These are phyloP conservation scores for Thielaviopsis musarum DNA, from an alignment of 2,329 filamentous ascomycete species.

Conservation along the genomic window DNA sequence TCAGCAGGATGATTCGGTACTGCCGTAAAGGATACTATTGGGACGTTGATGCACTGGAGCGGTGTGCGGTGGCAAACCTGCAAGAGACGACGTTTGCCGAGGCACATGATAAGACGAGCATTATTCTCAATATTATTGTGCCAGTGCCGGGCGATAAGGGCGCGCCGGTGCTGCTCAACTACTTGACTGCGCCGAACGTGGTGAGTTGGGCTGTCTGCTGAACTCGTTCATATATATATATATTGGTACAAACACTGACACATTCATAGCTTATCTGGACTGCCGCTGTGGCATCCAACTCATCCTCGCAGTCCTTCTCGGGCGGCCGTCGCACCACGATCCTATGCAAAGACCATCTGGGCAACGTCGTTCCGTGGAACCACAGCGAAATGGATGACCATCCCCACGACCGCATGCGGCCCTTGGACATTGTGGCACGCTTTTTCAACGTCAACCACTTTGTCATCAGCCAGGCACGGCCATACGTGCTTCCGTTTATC, in stretches of 20 bases:
- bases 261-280: constrained; percentile 54
- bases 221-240: background rate
- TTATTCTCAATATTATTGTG: constrained; percentile 82
- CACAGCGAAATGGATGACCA: constrained; percentile 11
- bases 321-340: constrained; percentile 46
- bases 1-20: constrained; percentile 52
- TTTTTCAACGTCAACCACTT: constrained; percentile 90
- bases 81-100: constrained; percentile 88
- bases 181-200: constrained; percentile 83
- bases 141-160: constrained; percentile 58
- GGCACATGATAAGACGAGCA: constrained; percentile 69
- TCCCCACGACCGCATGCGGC: constrained; percentile 11
- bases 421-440: constrained; percentile 19
- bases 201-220: constrained; percentile 23
- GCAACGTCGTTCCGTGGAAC: constrained; percentile 54
- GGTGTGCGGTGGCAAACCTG: constrained; percentile 70
- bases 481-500: constrained; percentile 75
- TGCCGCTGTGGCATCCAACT: constrained; percentile 61
- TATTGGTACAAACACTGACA: background rate
- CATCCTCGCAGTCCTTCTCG: constrained; percentile 46
- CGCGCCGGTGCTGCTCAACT: constrained; percentile 74
- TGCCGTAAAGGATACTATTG: constrained; percentile 65
- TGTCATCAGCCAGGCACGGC: constrained; percentile 80
- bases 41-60: constrained; percentile 64
- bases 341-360: constrained; percentile 61